Base-by-base conservation (phyloP, 139 green algal genomes). In the Micractinium conductrix region DNA sequence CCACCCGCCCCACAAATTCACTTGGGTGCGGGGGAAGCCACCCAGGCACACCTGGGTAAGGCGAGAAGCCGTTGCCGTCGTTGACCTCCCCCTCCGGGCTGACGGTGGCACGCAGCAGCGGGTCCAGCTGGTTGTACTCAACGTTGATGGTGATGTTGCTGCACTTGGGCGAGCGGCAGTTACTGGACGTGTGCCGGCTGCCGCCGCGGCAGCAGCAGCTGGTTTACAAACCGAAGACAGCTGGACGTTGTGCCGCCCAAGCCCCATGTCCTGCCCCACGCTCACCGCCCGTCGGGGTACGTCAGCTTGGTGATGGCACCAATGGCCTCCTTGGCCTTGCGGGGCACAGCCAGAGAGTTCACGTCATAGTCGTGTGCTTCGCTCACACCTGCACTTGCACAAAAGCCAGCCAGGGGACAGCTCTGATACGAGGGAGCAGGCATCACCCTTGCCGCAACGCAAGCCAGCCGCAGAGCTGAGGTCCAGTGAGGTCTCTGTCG, bases 71-170 rank as follows among this genome's bases (percentile, higher is more conserved):
- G 22, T 74, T 88, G 48, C 84, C 86, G 81, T 99, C 97, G 75
- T 98, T 98, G 7, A 98, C 92, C 81, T 98, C 96, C 2, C 95
- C 96, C 8, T 93, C 84, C 21, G 89, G 87, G 82, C 84, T 89
- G 37, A 94, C 87, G 2, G 95, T 98, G 70, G 89, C 93, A 2
- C 95, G 80, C 83, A 99, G 78, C 84, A 99, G 87, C 30, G 97
- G 95, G 87, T 99, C 96, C 86, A 99, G 92, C 92, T 98, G 97
- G 90, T 99, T 99, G 95, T 99, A 99, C 89, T 99, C 97, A 70
- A 99, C 97, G 86, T 99, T 99, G 81, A 99, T 95, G 72, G 95
- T 98, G 84, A 98, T 95, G 71, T 40, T 28, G 14, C 74, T 81
- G 74, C 74, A 22, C n/a, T n/a, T n/a, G n/a, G n/a, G n/a, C n/a